phyloP scores from a whole-genome alignment of 2,329 filamentous ascomycete genomes.

The Onygenales sp. region DNA sequence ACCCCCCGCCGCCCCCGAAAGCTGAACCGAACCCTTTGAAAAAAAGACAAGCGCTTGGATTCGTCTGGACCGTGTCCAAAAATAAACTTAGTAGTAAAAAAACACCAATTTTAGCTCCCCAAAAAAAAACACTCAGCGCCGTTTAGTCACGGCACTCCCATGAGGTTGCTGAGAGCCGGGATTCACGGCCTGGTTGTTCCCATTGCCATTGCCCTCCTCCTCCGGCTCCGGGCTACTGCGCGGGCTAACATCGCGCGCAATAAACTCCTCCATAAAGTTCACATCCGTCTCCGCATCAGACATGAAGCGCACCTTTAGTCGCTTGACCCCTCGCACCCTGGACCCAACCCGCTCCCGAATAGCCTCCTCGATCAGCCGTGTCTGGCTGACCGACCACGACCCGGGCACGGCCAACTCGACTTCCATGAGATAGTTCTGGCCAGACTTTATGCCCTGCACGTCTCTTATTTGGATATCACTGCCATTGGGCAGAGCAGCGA shows the following conservation, averaged over 20 bases:
- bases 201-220: slow-evolving; percentile 33
- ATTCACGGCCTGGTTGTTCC: slow-evolving; percentile 12
- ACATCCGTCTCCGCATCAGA: slow-evolving; percentile 50
- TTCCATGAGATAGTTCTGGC: slow-evolving; percentile 92
- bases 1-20: too few relatives aligned
- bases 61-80: too few relatives aligned
- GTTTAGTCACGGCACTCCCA: slow-evolving; percentile 14
- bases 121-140: slow-evolving; percentile 10
- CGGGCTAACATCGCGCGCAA: slow-evolving; percentile 52
- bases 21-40: too few relatives aligned
- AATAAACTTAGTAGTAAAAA: too few relatives aligned
- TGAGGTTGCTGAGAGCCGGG: slow-evolving; percentile 26
- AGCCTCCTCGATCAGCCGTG: slow-evolving; percentile 58
- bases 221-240: slow-evolving; percentile 53
- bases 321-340: slow-evolving; percentile 73
- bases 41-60: too few relatives aligned
- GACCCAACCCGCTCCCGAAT: slow-evolving; percentile 64
- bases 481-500: slow-evolving; percentile 46
- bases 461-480: slow-evolving; percentile 61
- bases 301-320: slow-evolving; percentile 76
- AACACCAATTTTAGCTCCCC: too few relatives aligned
- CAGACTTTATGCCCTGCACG: slow-evolving; percentile 85
- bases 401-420: slow-evolving; percentile 73
- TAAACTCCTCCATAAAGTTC: slow-evolving; percentile 70
- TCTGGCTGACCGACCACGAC: slow-evolving; percentile 64